Base-by-base conservation (phyloP, 306 rosid genomes). In the Carpinus viminea region DNA sequence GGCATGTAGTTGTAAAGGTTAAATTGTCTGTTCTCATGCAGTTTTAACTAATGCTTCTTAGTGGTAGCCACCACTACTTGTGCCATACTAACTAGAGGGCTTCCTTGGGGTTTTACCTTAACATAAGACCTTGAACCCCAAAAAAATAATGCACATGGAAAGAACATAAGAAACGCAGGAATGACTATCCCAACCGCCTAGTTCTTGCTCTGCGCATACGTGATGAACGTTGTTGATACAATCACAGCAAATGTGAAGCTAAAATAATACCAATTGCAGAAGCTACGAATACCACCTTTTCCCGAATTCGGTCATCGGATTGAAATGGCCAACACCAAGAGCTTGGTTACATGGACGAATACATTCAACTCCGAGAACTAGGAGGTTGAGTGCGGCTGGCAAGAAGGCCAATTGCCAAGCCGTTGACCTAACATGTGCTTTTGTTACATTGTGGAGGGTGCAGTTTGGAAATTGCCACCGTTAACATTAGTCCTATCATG, bases 211-310 rank as follows among this genome's bases (percentile, higher is more conserved):
- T 38, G 50, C 50, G 38, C 71, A 2, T 66, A 66, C 2, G 38
- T 46, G 20, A 66, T 66, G 47, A 38, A 12, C 8, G 71, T 66
- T 41, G 38, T 3, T 36, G 71, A 66, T 41, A 66, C 28, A 46
- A 66, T 66, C 71, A 17, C 16, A 50, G 50, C 50, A 38, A 65
- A 38, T 1, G 50, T 66, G 15, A 8, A 66, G 28, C 26, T 66
- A n/a, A 66, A 66, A 46, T 66, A 66, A 21, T 66, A 66, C 50
- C 50, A 65, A 17, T 36, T 36, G 48, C 36, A 65, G 71, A 65
- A 65, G 24, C 48, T 38, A 12, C 26, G 3, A 46, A 18, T 66
- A 16, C 50, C 71, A 50, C 50, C 3, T 66, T 46, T 66, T 65
- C 8, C 71, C 71, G 3, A 28, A 65, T 9, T 65, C 15, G 5